A percentile compares a stretch with the other conserved stretches of the same genome.
Evolutionary conservation across 352 stramenopile species (phyloP).

Genomic region (Globisporangium solare): DNA sequence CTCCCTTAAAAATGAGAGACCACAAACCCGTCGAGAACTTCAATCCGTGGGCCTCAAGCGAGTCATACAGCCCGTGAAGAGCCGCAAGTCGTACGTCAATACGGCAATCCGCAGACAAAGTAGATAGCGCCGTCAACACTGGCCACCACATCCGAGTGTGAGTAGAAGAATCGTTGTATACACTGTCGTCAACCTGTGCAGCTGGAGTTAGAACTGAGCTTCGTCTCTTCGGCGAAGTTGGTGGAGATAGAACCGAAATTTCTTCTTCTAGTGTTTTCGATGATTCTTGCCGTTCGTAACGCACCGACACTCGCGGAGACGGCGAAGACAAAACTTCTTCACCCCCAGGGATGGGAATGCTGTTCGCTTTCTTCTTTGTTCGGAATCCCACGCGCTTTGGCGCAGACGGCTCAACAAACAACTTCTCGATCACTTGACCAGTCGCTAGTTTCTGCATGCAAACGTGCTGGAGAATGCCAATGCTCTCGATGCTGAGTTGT

Average conservation of each 20-base stretch:
- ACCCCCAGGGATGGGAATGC: conserved; percentile 7
- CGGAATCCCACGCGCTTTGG: conserved; percentile 56
- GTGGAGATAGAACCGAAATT: conserved; percentile 41
- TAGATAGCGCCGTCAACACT: conserved; percentile 95
- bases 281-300: conserved; percentile 69
- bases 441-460: conserved; percentile 73
- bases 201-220: conserved; percentile 22
- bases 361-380: conserved; percentile 39
- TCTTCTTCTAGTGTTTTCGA: conserved; percentile 53
- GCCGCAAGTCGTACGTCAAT: conserved; percentile 82
- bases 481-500: conserved; percentile 66
- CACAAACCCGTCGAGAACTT: conserved; percentile 80
- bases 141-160: conserved; percentile 92
- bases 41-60: conserved; percentile 55
- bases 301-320: conserved; percentile 26
- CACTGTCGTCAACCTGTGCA: conserved; percentile 6
- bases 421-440: conserved; percentile 72
- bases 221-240: conserved; percentile 26
- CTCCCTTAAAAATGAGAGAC: conserved; percentile 79
- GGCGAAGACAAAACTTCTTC: conserved; percentile 14
- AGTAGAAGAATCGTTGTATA: conserved; percentile 66
- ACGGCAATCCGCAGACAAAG: conserved; percentile 87
- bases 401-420: conserved; percentile 27
- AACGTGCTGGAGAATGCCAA: conserved; percentile 52
- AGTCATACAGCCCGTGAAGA: conserved; percentile 69